These are phyloP conservation scores for Gastrolobium villosum DNA, from an alignment of 306 rosid genomes.

Conservation along the genomic window DNA sequence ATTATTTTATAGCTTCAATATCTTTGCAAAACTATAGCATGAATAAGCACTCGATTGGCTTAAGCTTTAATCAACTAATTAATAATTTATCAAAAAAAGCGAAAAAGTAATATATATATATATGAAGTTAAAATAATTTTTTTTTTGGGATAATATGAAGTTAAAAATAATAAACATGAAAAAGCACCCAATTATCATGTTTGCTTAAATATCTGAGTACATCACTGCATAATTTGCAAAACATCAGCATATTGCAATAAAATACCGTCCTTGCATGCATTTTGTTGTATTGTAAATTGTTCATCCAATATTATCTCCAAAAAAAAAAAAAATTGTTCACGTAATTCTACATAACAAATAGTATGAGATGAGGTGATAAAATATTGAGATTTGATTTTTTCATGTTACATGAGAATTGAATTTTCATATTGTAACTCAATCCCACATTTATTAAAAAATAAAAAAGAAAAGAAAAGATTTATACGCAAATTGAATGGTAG, in stretches of 20 bases:
- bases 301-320: too few species aligned
- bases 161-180: not conserved
- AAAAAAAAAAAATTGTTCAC: too few species aligned
- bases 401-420: too few species aligned
- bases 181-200: constrained; percentile 3
- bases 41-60: constrained; percentile 12
- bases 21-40: not conserved
- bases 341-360: too few species aligned
- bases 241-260: not conserved
- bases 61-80: constrained; percentile 27
- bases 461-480: too few species aligned
- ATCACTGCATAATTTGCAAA: constrained; percentile 29
- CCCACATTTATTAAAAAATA: too few species aligned
- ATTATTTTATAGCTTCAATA: not conserved
- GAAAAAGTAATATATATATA: not conserved
- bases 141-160: not conserved
- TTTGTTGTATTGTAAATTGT: too few species aligned
- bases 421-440: too few species aligned
- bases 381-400: too few species aligned
- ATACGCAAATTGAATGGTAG: too few species aligned
- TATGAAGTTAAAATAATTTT: too few species aligned
- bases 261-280: not conserved
- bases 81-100: not conserved
- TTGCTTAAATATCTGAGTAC: constrained; percentile 8
- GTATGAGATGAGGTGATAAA: too few species aligned